These are phyloP conservation scores for Nitzschia sp. DNA, from an alignment of 108 stramenopile genomes.

Conservation along the genomic window DNA sequence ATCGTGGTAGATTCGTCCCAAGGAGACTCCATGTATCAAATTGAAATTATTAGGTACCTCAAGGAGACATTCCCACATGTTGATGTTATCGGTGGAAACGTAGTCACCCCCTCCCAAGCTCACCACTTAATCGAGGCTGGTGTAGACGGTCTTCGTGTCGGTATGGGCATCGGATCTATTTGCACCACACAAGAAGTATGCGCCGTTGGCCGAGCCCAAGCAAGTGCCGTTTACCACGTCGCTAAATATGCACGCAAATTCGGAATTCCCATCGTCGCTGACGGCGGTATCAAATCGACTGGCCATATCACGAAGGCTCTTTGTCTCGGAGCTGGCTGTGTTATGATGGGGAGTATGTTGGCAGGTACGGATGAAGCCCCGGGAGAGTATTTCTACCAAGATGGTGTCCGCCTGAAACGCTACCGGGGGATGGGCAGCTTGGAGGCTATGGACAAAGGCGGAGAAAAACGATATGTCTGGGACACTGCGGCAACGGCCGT, in stretches of 20 bases:
- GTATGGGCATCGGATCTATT: slow-evolving; percentile 99
- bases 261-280: slow-evolving; percentile 97
- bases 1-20: slow-evolving; percentile 99
- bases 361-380: slow-evolving; percentile 99
- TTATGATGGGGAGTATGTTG: slow-evolving; percentile 99
- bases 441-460: slow-evolving; percentile 98
- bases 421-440: slow-evolving; percentile 99
- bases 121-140: slow-evolving; percentile 97
- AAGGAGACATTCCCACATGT: slow-evolving; percentile 85
- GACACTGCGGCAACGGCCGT: slow-evolving; percentile 80
- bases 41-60: slow-evolving; percentile 94
- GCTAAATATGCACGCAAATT: slow-evolving; percentile 90
- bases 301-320: slow-evolving; percentile 99
- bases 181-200: slow-evolving; percentile 99
- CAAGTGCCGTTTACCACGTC: slow-evolving; percentile 98
- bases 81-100: slow-evolving; percentile 99
- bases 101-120: slow-evolving; percentile 97
- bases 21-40: slow-evolving; percentile 98
- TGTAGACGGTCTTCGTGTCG: slow-evolving; percentile 99
- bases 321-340: slow-evolving; percentile 96
- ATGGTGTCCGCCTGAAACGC: slow-evolving; percentile 98
- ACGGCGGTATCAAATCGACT: slow-evolving; percentile 98
- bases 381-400: slow-evolving; percentile 99
- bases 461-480: slow-evolving; percentile 99
- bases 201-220: slow-evolving; percentile 98